A percentile compares a stretch with the other conserved stretches of the same genome.
Evolutionary conservation across 805 yeast species (phyloP).

Genomic region (Candida patagonica): DNA sequence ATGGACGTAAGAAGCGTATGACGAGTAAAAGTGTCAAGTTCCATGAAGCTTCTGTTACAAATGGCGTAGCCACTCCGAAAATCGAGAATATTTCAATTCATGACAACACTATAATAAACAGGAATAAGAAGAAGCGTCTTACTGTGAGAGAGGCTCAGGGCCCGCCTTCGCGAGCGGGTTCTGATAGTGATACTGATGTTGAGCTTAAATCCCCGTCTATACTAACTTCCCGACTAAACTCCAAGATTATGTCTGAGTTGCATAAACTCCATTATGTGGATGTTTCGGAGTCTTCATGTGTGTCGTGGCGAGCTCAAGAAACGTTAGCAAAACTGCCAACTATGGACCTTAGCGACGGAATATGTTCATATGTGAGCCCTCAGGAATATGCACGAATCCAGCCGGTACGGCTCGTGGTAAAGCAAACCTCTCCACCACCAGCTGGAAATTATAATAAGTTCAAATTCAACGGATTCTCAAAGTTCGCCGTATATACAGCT

Average conservation of each 20-base stretch:
- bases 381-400: slow-evolving; percentile 17
- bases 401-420: slow-evolving; percentile 37
- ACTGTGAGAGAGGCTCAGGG: slow-evolving; percentile 6
- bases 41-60: background rate
- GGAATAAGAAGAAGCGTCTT: slow-evolving; percentile 3
- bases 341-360: slow-evolving; percentile 11
- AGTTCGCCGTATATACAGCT: slow-evolving; percentile 49
- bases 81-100: background rate
- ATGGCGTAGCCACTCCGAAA: slow-evolving; percentile 1
- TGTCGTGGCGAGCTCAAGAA: slow-evolving; percentile 1
- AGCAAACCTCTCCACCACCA: slow-evolving; percentile 19
- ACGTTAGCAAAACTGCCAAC: slow-evolving; percentile 8
- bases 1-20: background rate
- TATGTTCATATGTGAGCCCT: slow-evolving; percentile 18
- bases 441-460: slow-evolving; percentile 47
- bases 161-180: slow-evolving; percentile 3
- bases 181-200: slow-evolving; percentile 10
- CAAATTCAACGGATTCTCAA: slow-evolving; percentile 56
- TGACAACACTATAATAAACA: background rate
- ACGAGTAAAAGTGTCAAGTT: slow-evolving; percentile 4
- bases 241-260: background rate
- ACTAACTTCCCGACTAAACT: background rate
- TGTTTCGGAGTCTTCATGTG: slow-evolving; percentile 5
- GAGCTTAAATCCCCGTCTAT: background rate
- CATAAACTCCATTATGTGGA: slow-evolving; percentile 12